Percentiles rank a stretch among this genome's conserved stretches.
phyloP scores from a whole-genome alignment of 768 basidiomycete species.

The Hysterangium stoloniferum region DNA sequence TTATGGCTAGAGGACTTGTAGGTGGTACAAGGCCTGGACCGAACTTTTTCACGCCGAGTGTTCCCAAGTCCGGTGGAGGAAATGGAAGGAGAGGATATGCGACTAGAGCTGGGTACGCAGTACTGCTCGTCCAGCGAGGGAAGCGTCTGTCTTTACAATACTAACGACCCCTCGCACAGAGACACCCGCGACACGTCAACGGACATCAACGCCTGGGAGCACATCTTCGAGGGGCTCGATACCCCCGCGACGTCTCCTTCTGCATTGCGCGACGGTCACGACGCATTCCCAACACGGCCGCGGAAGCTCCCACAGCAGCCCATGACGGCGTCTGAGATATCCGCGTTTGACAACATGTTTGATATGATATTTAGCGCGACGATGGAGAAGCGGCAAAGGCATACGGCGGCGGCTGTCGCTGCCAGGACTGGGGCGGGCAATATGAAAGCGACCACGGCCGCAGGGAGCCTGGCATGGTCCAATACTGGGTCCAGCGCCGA shows the following conservation, averaged over 20 bases:
- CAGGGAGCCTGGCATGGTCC: not conserved
- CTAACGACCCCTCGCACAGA: not conserved
- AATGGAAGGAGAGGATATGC: slow-evolving; percentile 1
- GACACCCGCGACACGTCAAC: not conserved
- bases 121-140: not conserved
- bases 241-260: slow-evolving; percentile 17
- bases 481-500: not conserved
- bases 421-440: slow-evolving; percentile 16
- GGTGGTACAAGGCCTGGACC: too few relatives aligned
- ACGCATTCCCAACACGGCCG: slow-evolving; percentile 13
- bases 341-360: slow-evolving; percentile 67
- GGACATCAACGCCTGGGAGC: slow-evolving; percentile 35
- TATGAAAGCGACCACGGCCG: not conserved
- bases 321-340: slow-evolving; percentile 62
- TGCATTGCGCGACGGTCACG: slow-evolving; percentile 8
- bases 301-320: slow-evolving; percentile 36
- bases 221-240: slow-evolving; percentile 43
- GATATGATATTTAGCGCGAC: slow-evolving; percentile 57
- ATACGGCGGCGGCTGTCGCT: not conserved
- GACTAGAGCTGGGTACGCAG: not conserved
- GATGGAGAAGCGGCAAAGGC: slow-evolving; percentile 19
- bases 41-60: not conserved
- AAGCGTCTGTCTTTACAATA: not conserved
- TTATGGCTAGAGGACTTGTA: too few relatives aligned
- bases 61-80: not conserved